Conservation (phyloP, 2,329 filamentous ascomycete species). For the Botrytis sinoallii region DNA sequence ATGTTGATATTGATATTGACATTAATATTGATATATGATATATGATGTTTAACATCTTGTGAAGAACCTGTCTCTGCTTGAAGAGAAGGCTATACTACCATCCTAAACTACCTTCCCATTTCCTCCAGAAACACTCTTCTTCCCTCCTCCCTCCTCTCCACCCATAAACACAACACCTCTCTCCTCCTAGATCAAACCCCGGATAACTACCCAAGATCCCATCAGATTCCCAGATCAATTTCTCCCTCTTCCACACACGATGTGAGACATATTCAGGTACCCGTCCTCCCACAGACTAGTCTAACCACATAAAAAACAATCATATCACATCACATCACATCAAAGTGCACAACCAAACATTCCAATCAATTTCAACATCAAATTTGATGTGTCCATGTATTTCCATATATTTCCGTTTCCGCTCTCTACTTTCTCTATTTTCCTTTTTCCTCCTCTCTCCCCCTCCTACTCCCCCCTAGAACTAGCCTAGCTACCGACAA, state of each 20-base stretch:
- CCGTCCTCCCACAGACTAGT: background rate
- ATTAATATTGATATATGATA: background rate
- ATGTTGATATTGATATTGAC: background rate
- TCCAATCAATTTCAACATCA: background rate
- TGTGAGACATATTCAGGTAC: background rate
- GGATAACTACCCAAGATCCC: background rate
- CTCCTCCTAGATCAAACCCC: too few relatives aligned
- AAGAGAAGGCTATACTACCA: background rate
- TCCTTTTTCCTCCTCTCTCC: background rate
- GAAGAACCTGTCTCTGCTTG: background rate
- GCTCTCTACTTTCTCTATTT: background rate
- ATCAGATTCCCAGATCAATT: background rate
- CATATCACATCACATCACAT: background rate
- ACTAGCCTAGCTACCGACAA: background rate
- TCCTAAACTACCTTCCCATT: background rate
- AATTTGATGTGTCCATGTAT: background rate
- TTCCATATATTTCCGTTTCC: background rate
- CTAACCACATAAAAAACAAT: too few relatives aligned
- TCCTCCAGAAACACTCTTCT: background rate
- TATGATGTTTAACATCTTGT: background rate
- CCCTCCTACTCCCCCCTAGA: background rate
- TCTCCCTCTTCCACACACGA: background rate
- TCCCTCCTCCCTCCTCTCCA: background rate
- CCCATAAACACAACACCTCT: too few relatives aligned
- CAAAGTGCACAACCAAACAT: background rate